Evolutionary conservation across 1,284 basidiomycete genomes (phyloP), one percentile per base, ranked within the genome.

Genomic region (Austroboletus novae-zelandiae): DNA sequence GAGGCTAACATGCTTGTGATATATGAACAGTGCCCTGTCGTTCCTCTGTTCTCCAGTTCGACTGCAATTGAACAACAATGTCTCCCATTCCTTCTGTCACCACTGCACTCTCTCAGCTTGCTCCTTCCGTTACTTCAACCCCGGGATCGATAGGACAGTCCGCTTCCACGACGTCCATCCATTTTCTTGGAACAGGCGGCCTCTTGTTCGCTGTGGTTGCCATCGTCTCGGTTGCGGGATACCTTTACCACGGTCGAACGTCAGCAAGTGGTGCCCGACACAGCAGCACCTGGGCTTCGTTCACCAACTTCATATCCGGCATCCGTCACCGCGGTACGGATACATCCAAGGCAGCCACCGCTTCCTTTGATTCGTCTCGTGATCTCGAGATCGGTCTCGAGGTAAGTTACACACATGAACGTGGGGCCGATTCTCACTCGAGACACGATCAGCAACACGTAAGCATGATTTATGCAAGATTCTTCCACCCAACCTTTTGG

Each of bases 401-500:
- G 43, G 64, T 60, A 18, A 1, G 54, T 47, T 36, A 7, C 13
- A 37, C 5, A 1, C 27, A 1, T n/a, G 14, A 11, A 8, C 11
- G 20, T 36, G 7, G 1, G 10, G 18, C 39, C 60, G 27, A 62
- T 23, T 9, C 11, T 32, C 10, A 32, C 14, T 9, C 14, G 14
- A 10, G 31, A 32, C 9, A n/a, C 9, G 3, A 3, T 11, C 10
- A 48, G 40, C 40, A 56, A 3, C 52, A 62, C 27, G 58, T 63
- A 0, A 62, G 45, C 17, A 58, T 62, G 61, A 54, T 66, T 0
- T 64, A 62, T 10, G 57, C 61, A 4, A 57, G 27, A 36, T 47
- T 40, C 40, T 62, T 64, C 30, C 63, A 66, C 39, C 61, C 63
- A 9, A 58, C 50, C 0, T 56, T 47, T 25, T 66, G 63, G 61